phyloP scores from a whole-genome alignment of 2,329 filamentous ascomycete species.

The Dactylonectria macrodidyma region DNA sequence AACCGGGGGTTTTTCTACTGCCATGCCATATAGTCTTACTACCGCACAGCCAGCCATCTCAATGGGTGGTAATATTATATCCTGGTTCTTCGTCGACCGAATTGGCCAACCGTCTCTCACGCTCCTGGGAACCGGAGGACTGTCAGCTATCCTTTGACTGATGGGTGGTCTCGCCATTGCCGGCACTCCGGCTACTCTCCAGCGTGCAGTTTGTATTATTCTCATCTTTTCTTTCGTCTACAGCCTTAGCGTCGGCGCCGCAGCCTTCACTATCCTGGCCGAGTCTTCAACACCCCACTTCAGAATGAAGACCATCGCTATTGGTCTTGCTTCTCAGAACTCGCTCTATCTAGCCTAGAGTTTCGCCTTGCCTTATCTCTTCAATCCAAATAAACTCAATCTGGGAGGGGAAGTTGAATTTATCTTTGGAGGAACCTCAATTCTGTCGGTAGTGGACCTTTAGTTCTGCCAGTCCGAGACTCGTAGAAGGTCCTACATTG shows the following conservation, averaged over 20 bases:
- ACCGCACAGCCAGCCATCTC: not conserved
- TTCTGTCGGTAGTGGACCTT: slow-evolving; percentile 10
- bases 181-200: not conserved
- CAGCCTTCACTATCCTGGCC: slow-evolving; percentile 12
- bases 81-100: slow-evolving; percentile 20
- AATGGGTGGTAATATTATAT: slow-evolving; percentile 15
- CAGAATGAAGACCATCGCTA: slow-evolving; percentile 26
- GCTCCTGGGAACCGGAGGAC: not conserved
- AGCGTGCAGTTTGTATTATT: not conserved
- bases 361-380: slow-evolving; percentile 24
- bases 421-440: slow-evolving; percentile 19
- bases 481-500: slow-evolving; percentile 29
- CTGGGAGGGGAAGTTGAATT: slow-evolving; percentile 27
- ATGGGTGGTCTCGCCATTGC: slow-evolving; percentile 3
- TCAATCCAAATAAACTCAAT: slow-evolving; percentile 29
- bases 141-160: not conserved
- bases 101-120: slow-evolving; percentile 14
- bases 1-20: slow-evolving; percentile 13
- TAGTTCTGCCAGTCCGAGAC: slow-evolving; percentile 36
- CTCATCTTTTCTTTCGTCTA: not conserved
- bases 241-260: slow-evolving; percentile 24
- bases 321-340: slow-evolving; percentile 8
- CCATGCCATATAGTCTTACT: not conserved
- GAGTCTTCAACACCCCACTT: slow-evolving; percentile 20
- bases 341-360: slow-evolving; percentile 3